Evolutionary conservation across 2,329 filamentous ascomycete genomes (phyloP).

Genomic region (Aspergillus hiratsukae): DNA sequence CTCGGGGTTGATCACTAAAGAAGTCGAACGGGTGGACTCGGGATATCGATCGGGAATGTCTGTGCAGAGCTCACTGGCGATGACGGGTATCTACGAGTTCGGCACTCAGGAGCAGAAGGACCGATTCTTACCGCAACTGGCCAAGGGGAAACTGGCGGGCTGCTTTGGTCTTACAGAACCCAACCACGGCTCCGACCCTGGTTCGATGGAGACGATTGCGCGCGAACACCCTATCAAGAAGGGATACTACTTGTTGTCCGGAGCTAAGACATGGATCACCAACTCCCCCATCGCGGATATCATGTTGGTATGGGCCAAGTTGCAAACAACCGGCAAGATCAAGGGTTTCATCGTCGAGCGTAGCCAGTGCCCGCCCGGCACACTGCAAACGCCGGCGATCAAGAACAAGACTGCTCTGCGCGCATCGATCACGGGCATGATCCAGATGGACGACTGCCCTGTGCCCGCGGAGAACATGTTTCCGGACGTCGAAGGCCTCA

Average conservation of each 20-base stretch:
- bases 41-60: constrained; percentile 92
- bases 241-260: constrained; percentile 73
- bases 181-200: constrained; percentile 88
- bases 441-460: constrained; percentile 86
- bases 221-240: constrained; percentile 78
- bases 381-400: constrained; percentile 83
- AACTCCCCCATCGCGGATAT: constrained; percentile 88
- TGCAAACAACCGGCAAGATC: constrained; percentile 89
- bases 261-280: constrained; percentile 92
- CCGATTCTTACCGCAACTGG: constrained; percentile 72
- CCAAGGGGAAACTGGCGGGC: constrained; percentile 74
- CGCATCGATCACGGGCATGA: constrained; percentile 95
- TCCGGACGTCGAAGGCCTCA: constrained; percentile 78
- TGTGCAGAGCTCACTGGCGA: constrained; percentile 86
- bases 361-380: constrained; percentile 76
- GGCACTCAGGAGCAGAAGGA: constrained; percentile 85
- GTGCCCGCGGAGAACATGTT: constrained; percentile 93
- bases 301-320: constrained; percentile 85
- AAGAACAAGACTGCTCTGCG: constrained; percentile 94
- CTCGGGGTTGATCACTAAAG: constrained; percentile 82
- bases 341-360: constrained; percentile 87
- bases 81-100: constrained; percentile 88
- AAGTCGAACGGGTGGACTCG: constrained; percentile 85
- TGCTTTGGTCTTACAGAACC: constrained; percentile 90
- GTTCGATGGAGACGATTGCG: constrained; percentile 85